Base-by-base conservation (phyloP, 1,284 basidiomycete species). In the Malassezia yamatoensis region DNA sequence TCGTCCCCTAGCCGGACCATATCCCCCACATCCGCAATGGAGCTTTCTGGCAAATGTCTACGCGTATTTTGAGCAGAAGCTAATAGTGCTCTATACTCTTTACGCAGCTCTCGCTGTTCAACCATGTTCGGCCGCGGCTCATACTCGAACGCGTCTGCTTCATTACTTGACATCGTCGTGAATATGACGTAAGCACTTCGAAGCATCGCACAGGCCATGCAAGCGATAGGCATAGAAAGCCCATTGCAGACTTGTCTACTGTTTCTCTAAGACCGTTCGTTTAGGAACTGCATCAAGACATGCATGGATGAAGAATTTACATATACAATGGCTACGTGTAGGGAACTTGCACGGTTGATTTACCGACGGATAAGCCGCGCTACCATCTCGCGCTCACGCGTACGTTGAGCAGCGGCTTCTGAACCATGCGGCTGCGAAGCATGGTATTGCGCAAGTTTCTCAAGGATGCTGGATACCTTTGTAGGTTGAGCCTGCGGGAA, bases 61-160 rank as follows among this genome's bases (percentile, higher is more conserved):
- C 54, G 57, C 18, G 57, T 55, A 63, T 62, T 18, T 52, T 68
- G 65, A 0, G 63, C 62, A 5, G 58, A 49, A 0, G 63, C 60
- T 21, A 69, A 62, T 38, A 71, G 61, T 13, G 52, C 34, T 5
- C 68, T 61, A 45, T 71, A 71, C 44, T 63, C 58, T 3, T 58
- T 53, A 1, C 67, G 59, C 1, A 71, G 53, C 24, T 61, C 53
- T 15, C 68, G 63, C 20, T 67, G 64, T 16, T 64, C 63, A 1
- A 41, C 3, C 3, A 41, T 41, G 33, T 61, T 56, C 39, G 62
- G 67, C 7, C 60, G 54, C 2, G 66, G 61, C 33, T 70, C 61
- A 58, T 69, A 69, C 44, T 33, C 24, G 50, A 63, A 66, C 21
- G 43, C n/a, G 33, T 34, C 32, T 11, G 45, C 45, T 18, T 47